Evolutionary conservation across 1,284 basidiomycete genomes (phyloP).

Genomic region (Uromyces viciae-fabae): DNA sequence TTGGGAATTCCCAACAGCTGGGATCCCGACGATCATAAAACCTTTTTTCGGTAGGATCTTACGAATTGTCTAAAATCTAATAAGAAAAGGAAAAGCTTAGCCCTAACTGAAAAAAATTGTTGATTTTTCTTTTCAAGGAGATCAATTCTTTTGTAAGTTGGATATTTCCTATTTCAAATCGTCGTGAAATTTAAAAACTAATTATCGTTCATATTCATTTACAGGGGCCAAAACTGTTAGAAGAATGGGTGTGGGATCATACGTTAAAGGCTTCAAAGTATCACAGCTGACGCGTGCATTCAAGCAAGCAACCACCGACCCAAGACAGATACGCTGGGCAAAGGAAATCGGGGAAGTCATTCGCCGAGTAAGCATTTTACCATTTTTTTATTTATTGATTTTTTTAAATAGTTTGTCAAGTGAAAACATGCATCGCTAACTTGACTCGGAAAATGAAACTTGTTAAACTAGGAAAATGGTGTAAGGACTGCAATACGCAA

Average conservation of each 20-base stretch:
- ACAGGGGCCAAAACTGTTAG: slow-evolving; percentile 51
- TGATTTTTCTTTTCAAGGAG: slow-evolving; percentile 7
- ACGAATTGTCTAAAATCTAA: not conserved
- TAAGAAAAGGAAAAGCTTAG: too few species aligned
- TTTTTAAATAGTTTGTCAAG: too few species aligned
- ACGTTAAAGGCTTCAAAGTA: slow-evolving; percentile 47
- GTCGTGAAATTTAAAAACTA: not conserved
- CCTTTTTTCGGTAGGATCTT: slow-evolving; percentile 51
- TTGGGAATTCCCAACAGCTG: slow-evolving; percentile 39
- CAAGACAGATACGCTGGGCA: slow-evolving; percentile 59
- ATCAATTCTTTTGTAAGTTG: slow-evolving; percentile 34
- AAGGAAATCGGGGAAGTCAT: slow-evolving; percentile 50
- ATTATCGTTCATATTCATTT: slow-evolving; percentile 40
- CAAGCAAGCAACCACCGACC: slow-evolving; percentile 48
- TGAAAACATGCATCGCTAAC: too few species aligned
- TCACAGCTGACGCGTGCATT: slow-evolving; percentile 47
- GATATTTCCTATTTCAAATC: not conserved
- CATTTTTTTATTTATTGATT: too few species aligned
- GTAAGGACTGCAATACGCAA: not conserved
- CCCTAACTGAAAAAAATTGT: not conserved
- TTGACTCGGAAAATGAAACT: too few species aligned
- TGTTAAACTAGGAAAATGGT: slow-evolving; percentile 20
- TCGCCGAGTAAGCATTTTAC: slow-evolving; percentile 45
- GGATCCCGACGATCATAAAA: slow-evolving; percentile 51
- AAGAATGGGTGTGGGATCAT: slow-evolving; percentile 50